Conservation (phyloP, 1,284 basidiomycete species). For the Trametes polyzona region DNA sequence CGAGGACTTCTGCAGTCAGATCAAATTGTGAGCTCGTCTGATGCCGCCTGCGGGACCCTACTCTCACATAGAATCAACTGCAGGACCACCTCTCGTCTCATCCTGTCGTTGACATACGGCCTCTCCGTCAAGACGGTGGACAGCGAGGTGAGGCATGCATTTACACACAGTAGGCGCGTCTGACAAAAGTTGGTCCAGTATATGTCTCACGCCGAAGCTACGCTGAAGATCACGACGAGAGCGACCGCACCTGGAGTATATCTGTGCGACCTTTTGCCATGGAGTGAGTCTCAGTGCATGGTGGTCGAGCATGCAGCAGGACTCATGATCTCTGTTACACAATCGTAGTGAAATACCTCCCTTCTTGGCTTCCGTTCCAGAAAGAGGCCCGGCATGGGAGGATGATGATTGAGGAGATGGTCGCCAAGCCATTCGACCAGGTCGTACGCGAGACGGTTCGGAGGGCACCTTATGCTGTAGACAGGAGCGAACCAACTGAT, state of each 20-base stretch:
- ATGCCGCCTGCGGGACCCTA: background rate
- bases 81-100: conserved; percentile 36
- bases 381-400: conserved; percentile 28
- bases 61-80: background rate
- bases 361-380: conserved; percentile 43
- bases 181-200: conserved; percentile 13
- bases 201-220: conserved; percentile 31
- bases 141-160: conserved; percentile 24
- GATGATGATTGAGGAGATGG: conserved; percentile 25
- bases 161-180: background rate
- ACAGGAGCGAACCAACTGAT: too few species aligned
- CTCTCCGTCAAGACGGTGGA: conserved; percentile 32
- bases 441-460: conserved; percentile 36
- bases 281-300: conserved; percentile 17
- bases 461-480: background rate
- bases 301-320: background rate
- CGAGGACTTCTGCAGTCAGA: conserved; percentile 22
- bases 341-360: conserved; percentile 36
- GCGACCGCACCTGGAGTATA: conserved; percentile 35
- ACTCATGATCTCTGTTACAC: background rate
- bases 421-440: conserved; percentile 32
- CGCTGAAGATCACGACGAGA: conserved; percentile 26
- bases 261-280: conserved; percentile 35
- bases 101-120: conserved; percentile 39
- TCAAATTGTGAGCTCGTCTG: conserved; percentile 19